Percentiles rank a stretch among this genome's conserved stretches.
Conservation (phyloP, 768 basidiomycete genomes). For the Tricholoma terreum region DNA sequence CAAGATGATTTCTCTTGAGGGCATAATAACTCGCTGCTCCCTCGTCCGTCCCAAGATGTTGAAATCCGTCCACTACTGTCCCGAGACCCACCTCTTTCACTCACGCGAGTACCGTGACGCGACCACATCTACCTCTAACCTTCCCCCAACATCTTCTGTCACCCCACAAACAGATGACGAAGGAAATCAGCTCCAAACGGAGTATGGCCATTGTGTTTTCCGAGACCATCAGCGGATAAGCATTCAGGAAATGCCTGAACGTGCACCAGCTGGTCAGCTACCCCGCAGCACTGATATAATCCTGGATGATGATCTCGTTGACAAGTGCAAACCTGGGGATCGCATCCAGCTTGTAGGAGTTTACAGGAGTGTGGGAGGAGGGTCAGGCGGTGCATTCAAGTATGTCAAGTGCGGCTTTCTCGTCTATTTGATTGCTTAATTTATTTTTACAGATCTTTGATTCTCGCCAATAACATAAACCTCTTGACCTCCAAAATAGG, state of each 20-base stretch:
- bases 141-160: conserved; percentile 80
- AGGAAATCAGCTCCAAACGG: conserved; percentile 81
- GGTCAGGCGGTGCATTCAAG: conserved; percentile 93
- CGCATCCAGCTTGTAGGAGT: conserved; percentile 95
- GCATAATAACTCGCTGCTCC: conserved; percentile 97
- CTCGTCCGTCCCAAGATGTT: conserved; percentile 99
- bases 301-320: conserved; percentile 94
- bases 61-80: conserved; percentile 93
- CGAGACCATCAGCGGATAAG: conserved; percentile 96
- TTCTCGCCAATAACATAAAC: conserved; percentile 94
- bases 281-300: conserved; percentile 96
- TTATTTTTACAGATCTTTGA: conserved; percentile 64
- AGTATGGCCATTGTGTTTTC: conserved; percentile 90
- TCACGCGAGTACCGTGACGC: conserved; percentile 91
- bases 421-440: conserved; percentile 9
- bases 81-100: conserved; percentile 82
- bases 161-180: conserved; percentile 93
- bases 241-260: conserved; percentile 99
- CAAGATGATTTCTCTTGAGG: conserved; percentile 96
- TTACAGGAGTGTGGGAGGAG: conserved; percentile 92
- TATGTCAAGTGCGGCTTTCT: conserved; percentile 33
- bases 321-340: conserved; percentile 97
- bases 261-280: conserved; percentile 94
- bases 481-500: conserved; percentile 92
- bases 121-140: conserved; percentile 80